Base-by-base conservation (phyloP, 352 stramenopile genomes). In the Phytophthora pinifolia region DNA sequence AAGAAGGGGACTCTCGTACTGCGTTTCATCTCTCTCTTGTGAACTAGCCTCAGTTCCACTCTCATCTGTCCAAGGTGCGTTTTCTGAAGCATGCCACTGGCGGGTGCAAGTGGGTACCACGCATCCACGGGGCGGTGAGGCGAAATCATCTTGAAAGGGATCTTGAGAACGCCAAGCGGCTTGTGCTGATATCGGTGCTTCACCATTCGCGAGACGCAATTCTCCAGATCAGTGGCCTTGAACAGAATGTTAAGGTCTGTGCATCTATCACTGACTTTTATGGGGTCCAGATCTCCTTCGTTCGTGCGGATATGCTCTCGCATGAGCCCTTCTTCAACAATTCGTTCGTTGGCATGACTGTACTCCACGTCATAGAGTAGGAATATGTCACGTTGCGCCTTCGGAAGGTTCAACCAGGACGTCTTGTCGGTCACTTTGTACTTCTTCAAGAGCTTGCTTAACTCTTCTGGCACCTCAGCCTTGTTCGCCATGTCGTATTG, bases 361-460 rank as follows among this genome's bases (percentile, higher is more conserved):
- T 88, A 90, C 58, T 88, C 77, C 10, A 90, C 56, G 33, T 88
- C 80, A 25, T 88, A 90, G 3, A 90, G 54, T 46, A 90, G 48
- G 34, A 90, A 88, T 2, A 87, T 33, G 38, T 90, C 80, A 20
- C 80, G 80, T 2, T 74, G 64, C 6, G 50, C 43, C 49, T 59
- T 76, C 0, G 76, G 69, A 14, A 87, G 46, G 6, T 58, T 62
- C 6, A 83, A 41, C 80, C 80, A 90, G 12, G 71, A 72, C 6
- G 54, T 42, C 39, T 84, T 79, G 59, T 83, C 67, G 0, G 14
- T 56, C n/a, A 88, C 76, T 13, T 73, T 73, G 60, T 90, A 88
- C 39, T 70, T 66, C 2, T 14, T 17, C 3, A 90, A 62, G 2
- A 90, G 54, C 7, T 52, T 39, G 1, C 49, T 25, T 41, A 89